Percentiles rank a stretch among this genome's conserved stretches.
These are phyloP conservation scores for Saturnispora galanensis DNA, from an alignment of 805 yeast genomes.

Conservation along the genomic window DNA sequence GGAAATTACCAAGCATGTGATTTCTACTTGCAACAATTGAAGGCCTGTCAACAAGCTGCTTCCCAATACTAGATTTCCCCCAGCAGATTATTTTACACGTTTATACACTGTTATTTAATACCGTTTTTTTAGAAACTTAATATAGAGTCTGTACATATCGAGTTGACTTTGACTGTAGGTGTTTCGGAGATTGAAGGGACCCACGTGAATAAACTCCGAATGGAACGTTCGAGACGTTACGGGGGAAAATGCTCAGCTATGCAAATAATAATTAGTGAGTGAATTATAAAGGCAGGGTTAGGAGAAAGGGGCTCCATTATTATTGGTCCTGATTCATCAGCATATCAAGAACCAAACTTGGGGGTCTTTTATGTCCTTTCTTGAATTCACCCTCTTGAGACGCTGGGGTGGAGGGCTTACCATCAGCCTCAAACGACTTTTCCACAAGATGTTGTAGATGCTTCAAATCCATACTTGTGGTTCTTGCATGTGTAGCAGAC, in stretches of 20 bases:
- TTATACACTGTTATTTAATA: not conserved
- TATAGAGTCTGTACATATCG: not conserved
- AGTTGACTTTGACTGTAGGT: not conserved
- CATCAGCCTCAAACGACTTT: slow-evolving; percentile 4
- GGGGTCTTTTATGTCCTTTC: slow-evolving; percentile 24
- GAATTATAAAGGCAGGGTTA: not conserved
- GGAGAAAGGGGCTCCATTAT: not conserved
- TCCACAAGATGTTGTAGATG: slow-evolving; percentile 12
- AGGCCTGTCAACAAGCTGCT: slow-evolving; percentile 94
- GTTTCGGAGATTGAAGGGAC: no score
- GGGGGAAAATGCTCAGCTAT: no score
- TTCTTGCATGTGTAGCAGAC: no score
- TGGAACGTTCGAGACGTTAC: no score
- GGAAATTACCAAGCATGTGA: slow-evolving; percentile 98
- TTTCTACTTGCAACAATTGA: slow-evolving; percentile 92
- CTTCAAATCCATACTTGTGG: slow-evolving; percentile 6
- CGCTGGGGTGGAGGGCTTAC: not conserved
- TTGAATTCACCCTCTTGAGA: not conserved
- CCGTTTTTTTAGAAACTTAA: not conserved
- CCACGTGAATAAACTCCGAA: no score
- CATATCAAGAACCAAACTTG: slow-evolving; percentile 32
- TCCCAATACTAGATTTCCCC: slow-evolving; percentile 48
- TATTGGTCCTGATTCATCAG: slow-evolving; percentile 10
- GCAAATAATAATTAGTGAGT: no score
- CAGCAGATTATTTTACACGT: not conserved